Percentiles rank a stretch among this genome's conserved stretches.
Conservation (phyloP, 169 alveolate species). For the Plasmodium relictum region DNA sequence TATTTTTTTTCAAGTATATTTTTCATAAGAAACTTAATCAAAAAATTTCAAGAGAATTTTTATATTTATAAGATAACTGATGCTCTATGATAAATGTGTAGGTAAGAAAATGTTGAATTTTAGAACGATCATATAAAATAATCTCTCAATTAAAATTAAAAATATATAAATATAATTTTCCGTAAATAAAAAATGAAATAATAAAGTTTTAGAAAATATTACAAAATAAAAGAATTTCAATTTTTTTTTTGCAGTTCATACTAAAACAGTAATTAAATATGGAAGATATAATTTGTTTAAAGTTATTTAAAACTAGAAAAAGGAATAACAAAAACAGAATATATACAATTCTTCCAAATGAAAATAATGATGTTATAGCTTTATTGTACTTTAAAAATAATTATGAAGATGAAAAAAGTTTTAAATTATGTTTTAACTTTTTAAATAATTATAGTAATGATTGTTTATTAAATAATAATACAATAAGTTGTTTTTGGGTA, state of each 20-base stretch:
- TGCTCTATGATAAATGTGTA: too few relatives aligned
- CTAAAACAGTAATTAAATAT: not conserved
- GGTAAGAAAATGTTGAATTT: not conserved
- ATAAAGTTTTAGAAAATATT: not conserved
- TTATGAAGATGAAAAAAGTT: conserved; percentile 19
- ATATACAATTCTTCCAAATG: conserved; percentile 46
- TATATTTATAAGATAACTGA: too few relatives aligned
- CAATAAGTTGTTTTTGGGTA: conserved; percentile 37
- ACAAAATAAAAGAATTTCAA: not conserved
- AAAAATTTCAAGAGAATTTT: too few relatives aligned
- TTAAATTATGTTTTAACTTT: conserved; percentile 37
- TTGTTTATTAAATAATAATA: conserved; percentile 44
- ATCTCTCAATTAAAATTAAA: not conserved
- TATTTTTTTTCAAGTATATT: too few relatives aligned
- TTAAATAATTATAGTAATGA: conserved; percentile 28
- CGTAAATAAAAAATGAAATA: not conserved
- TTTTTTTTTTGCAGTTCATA: not conserved
- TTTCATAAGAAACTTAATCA: too few relatives aligned
- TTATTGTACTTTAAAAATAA: conserved; percentile 18
- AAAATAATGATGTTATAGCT: conserved; percentile 44
- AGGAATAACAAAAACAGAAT: conserved; percentile 20
- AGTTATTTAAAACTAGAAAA: conserved; percentile 42
- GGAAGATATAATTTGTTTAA: conserved; percentile 47
- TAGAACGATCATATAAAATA: not conserved
- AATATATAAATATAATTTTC: not conserved